Percentiles rank a stretch among this genome's conserved stretches.
These are phyloP conservation scores for Mycena polygramma DNA, from an alignment of 768 basidiomycete genomes.

Conservation along the genomic window DNA sequence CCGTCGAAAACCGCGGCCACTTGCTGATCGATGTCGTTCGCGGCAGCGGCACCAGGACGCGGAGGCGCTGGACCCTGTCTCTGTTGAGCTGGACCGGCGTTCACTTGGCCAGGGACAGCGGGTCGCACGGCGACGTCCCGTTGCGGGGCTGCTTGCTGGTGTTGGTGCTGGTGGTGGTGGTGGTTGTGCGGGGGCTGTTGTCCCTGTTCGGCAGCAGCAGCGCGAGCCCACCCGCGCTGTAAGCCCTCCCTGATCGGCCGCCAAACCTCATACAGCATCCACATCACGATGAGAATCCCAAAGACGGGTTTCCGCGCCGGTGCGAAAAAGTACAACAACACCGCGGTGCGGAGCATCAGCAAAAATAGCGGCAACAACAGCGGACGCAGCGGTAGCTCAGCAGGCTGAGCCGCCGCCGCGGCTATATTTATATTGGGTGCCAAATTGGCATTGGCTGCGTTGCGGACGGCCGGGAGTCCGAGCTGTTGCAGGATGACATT, in stretches of 20 bases:
- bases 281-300: conserved; percentile 72
- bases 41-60: conserved; percentile 28
- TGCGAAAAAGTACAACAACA: conserved; percentile 83
- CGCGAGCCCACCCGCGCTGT: conserved; percentile 52
- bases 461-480: conserved; percentile 67
- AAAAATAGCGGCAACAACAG: conserved; percentile 76
- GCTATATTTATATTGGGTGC: conserved; percentile 50
- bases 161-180: conserved; percentile 38
- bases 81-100: conserved; percentile 25
- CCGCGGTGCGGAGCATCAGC: conserved; percentile 74
- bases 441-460: conserved; percentile 47
- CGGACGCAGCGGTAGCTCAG: conserved; percentile 74
- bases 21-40: conserved; percentile 43
- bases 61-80: conserved; percentile 17
- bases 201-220: conserved; percentile 45
- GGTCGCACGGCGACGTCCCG: conserved; percentile 34
- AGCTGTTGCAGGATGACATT: conserved; percentile 78
- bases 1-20: conserved; percentile 57
- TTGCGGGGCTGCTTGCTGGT: conserved; percentile 44
- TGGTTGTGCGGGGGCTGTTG: conserved; percentile 34
- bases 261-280: conserved; percentile 85
- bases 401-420: conserved; percentile 38
- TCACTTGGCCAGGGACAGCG: conserved; percentile 25
- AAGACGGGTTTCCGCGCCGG: conserved; percentile 81
- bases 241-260: conserved; percentile 68